Percentiles rank a stretch among this genome's conserved stretches.
These are phyloP conservation scores for Pseudopithomyces chartarum DNA, from an alignment of 2,329 filamentous ascomycete species.

Conservation along the genomic window DNA sequence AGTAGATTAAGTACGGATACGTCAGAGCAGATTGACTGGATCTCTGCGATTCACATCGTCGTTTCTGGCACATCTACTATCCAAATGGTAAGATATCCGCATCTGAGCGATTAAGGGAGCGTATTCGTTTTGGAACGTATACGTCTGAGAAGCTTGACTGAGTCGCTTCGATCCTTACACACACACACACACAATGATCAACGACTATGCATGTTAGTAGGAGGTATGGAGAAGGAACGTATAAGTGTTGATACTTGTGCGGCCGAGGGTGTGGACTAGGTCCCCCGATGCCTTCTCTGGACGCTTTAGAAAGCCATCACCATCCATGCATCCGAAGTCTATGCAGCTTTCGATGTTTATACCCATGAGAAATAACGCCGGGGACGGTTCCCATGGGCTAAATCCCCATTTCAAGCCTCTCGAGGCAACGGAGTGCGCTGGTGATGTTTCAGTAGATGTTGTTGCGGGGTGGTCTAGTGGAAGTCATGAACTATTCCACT, in stretches of 20 bases:
- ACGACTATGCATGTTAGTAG: no score
- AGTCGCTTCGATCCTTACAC: not conserved
- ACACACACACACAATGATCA: no score
- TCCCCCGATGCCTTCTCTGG: not conserved
- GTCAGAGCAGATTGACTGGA: no score
- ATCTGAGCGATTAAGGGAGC: no score
- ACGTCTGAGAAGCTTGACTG: not conserved
- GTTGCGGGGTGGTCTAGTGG: not conserved
- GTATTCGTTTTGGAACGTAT: no score
- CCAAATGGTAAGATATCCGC: no score
- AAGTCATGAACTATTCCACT: not conserved
- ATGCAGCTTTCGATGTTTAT: no score
- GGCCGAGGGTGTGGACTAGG: not conserved
- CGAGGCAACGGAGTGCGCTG: not conserved
- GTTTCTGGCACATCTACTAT: no score
- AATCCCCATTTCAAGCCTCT: not conserved
- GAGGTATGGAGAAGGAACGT: not conserved
- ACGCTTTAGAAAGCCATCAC: not conserved
- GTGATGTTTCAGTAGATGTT: not conserved
- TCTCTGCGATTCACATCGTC: no score
- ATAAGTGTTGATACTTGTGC: not conserved
- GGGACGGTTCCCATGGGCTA: not conserved
- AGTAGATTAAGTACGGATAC: not conserved
- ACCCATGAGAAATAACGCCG: conserved; percentile 1
- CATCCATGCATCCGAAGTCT: not conserved